Base-by-base conservation (phyloP, 768 basidiomycete genomes). In the Pholiota conissans region DNA sequence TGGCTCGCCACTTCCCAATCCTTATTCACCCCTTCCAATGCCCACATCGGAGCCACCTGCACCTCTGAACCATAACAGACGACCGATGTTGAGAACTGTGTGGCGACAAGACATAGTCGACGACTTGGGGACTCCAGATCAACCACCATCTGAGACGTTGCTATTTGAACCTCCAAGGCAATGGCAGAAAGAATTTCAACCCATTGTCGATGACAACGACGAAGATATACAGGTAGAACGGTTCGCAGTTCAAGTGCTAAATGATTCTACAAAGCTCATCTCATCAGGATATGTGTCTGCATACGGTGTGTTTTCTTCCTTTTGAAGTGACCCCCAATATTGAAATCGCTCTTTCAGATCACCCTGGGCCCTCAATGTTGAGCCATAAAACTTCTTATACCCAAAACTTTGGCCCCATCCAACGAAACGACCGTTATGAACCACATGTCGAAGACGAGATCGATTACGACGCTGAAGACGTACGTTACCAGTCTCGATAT, bases 51-150 rank as follows among this genome's bases (percentile, higher is more conserved):
- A 28, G 2, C 27, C 27, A 11, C n/a, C 42, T 47, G 42, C 34
- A 11, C 20, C 28, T 11, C 26, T 40, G 10, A 30, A 27, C 40
- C 20, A 53, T 26, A 40, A 8, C 3, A 46, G 50, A 35, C 18
- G 53, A 11, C 18, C 29, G 1, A 45, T 54, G 42, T 26, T 30
- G 29, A 30, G 26, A 24, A 32, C 14, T 20, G 5, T 39, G 3
- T 54, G 53, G 53, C 20, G 28, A 13, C 40, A 39, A 20, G 53
- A 32, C 14, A 16, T 65, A 29, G 63, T 68, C 32, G 55, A 66
- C 40, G 65, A 68, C 49, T 39, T 63, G 20, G 62, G 61, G n/a
- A 68, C 67, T 3, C 67, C 67, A 9, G 62, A 63, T 16, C 60
- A 61, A 32, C 57, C 62, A 1, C 59, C 61, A 18, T 66, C 65